Conservation (phyloP, 192 early-diverging fungal genomes). For the Linnemannia exigua region DNA sequence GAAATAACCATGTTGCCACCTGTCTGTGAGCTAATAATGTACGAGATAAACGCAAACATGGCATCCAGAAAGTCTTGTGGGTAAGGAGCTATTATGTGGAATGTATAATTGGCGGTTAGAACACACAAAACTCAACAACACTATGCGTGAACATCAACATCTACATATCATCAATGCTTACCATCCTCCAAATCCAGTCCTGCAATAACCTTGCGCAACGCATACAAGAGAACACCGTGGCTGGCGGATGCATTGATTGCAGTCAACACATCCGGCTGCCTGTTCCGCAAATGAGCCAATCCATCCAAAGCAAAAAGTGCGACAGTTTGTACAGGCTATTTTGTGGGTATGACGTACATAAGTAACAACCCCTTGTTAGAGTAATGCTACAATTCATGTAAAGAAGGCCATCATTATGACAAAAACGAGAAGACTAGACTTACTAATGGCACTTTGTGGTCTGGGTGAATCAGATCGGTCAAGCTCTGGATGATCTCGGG, state of each 20-base stretch:
- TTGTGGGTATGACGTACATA: background rate
- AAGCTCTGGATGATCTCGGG: conserved; percentile 87
- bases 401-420: background rate
- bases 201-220: conserved; percentile 80
- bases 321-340: conserved; percentile 81
- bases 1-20: conserved; percentile 93
- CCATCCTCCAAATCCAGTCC: conserved; percentile 60
- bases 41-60: conserved; percentile 82
- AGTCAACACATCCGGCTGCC: conserved; percentile 83
- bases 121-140: no score
- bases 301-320: conserved; percentile 88
- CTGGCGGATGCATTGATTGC: conserved; percentile 94
- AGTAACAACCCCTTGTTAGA: background rate
- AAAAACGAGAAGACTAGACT: conserved; percentile 22
- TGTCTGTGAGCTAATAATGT: conserved; percentile 82
- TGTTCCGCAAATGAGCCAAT: conserved; percentile 82
- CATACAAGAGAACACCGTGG: conserved; percentile 90
- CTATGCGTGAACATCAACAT: background rate
- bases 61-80: conserved; percentile 87
- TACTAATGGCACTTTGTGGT: conserved; percentile 73
- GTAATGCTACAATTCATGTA: background rate
- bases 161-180: background rate
- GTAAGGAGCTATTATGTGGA: conserved; percentile 47
- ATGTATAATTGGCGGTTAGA: background rate
- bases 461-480: conserved; percentile 81